These are phyloP conservation scores for Alloteropsis semialata DNA, from an alignment of 176 grass and related monocot species.

Conservation along the genomic window DNA sequence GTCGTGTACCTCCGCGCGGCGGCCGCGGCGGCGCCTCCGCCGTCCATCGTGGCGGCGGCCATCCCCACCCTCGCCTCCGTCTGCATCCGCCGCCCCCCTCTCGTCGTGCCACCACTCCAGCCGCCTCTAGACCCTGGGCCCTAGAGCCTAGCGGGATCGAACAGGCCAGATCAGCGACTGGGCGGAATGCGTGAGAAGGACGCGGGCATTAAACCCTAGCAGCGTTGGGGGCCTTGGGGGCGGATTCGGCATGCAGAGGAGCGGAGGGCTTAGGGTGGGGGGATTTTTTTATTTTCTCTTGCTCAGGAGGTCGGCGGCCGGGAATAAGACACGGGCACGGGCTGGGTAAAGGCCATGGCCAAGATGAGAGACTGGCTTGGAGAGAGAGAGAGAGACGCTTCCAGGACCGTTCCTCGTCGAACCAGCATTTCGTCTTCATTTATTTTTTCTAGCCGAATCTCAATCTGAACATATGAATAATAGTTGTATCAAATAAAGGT, in stretches of 20 bases:
- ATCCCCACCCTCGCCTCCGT: constrained; percentile 73
- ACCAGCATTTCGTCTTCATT: background rate
- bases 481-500: too few species aligned
- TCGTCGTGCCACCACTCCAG: background rate
- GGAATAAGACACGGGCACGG: constrained; percentile 24
- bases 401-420: background rate
- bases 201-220: constrained; percentile 46
- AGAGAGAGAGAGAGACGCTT: constrained; percentile 29
- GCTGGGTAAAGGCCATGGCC: constrained; percentile 7
- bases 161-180: constrained; percentile 17
- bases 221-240: background rate
- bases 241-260: background rate
- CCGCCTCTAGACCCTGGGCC: constrained; percentile 23
- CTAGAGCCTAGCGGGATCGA: background rate
- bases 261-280: constrained; percentile 39
- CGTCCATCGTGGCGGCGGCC: constrained; percentile 56
- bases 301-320: constrained; percentile 1
- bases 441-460: background rate
- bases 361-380: background rate
- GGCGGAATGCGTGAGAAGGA: constrained; percentile 24
- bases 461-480: background rate
- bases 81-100: constrained; percentile 44
- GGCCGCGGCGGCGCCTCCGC: constrained; percentile 35
- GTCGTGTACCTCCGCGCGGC: constrained; percentile 43
- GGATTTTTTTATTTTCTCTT: background rate